These are phyloP conservation scores for Wolfiporia cocos DNA, from an alignment of 1,284 basidiomycete species.

Conservation along the genomic window DNA sequence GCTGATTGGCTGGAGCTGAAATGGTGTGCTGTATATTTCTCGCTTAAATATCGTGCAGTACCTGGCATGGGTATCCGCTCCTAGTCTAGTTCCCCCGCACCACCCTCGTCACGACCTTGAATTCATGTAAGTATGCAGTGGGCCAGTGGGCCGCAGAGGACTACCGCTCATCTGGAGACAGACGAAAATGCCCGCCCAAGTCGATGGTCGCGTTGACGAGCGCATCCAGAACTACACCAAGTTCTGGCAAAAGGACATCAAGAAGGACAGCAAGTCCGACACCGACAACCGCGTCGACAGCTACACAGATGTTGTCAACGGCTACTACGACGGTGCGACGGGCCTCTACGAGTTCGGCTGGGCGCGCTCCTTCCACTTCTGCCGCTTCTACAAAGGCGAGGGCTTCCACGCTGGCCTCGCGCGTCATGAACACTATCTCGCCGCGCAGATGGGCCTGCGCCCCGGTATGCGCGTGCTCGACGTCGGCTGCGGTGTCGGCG, in stretches of 20 bases:
- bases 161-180: no score
- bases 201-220: slow-evolving; percentile 73
- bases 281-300: slow-evolving; percentile 74
- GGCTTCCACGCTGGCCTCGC: slow-evolving; percentile 81
- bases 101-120: no score
- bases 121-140: no score
- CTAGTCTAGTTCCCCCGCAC: no score
- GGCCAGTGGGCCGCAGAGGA: no score
- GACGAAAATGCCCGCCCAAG: slow-evolving; percentile 8
- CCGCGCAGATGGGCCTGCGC: slow-evolving; percentile 75
- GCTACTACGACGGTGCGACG: slow-evolving; percentile 96
- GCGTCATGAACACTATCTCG: slow-evolving; percentile 97
- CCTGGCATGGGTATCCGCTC: no score
- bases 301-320: slow-evolving; percentile 95
- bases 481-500: slow-evolving; percentile 97
- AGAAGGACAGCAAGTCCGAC: slow-evolving; percentile 65
- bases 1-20: no score
- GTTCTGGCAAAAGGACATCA: slow-evolving; percentile 89
- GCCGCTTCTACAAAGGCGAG: slow-evolving; percentile 96
- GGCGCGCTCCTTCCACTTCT: slow-evolving; percentile 95
- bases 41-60: no score
- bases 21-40: no score
- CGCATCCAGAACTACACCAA: slow-evolving; percentile 91
- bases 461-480: slow-evolving; percentile 96
- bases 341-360: slow-evolving; percentile 97